These are phyloP conservation scores for Candida tammaniensis DNA, from an alignment of 805 yeast genomes.

Conservation along the genomic window DNA sequence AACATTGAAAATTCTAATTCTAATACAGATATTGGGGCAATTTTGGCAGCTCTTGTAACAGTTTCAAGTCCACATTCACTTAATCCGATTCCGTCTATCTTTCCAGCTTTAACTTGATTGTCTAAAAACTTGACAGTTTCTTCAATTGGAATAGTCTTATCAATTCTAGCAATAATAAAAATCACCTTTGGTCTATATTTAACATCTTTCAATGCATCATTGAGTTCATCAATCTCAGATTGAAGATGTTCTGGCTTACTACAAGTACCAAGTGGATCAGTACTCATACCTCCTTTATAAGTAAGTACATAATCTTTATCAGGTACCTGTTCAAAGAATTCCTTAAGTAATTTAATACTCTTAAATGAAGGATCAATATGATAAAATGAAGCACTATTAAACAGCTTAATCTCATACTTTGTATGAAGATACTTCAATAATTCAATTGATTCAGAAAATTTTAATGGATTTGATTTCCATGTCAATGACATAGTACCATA, in stretches of 20 bases:
- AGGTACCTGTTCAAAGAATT: conserved; percentile 49
- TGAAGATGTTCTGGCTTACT: conserved; percentile 45
- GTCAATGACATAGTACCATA: conserved; percentile 83
- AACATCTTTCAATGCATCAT: conserved; percentile 20
- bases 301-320: conserved; percentile 50
- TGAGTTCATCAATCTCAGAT: conserved; percentile 46
- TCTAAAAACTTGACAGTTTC: conserved; percentile 57
- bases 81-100: conserved; percentile 66
- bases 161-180: conserved; percentile 74
- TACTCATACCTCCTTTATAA: conserved; percentile 75
- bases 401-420: conserved; percentile 45
- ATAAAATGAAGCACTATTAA: conserved; percentile 80
- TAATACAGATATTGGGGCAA: conserved; percentile 60
- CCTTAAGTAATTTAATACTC: conserved; percentile 55
- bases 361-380: conserved; percentile 42
- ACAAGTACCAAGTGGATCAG: no score
- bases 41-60: conserved; percentile 53
- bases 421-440: conserved; percentile 49
- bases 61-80: conserved; percentile 70
- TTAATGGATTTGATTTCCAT: conserved; percentile 57
- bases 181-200: conserved; percentile 34
- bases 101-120: conserved; percentile 60
- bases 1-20: conserved; percentile 79
- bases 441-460: conserved; percentile 51
- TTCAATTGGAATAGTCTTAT: conserved; percentile 53